These are phyloP conservation scores for Helotiales sp. DNA, from an alignment of 2,329 filamentous ascomycete genomes.

Conservation along the genomic window DNA sequence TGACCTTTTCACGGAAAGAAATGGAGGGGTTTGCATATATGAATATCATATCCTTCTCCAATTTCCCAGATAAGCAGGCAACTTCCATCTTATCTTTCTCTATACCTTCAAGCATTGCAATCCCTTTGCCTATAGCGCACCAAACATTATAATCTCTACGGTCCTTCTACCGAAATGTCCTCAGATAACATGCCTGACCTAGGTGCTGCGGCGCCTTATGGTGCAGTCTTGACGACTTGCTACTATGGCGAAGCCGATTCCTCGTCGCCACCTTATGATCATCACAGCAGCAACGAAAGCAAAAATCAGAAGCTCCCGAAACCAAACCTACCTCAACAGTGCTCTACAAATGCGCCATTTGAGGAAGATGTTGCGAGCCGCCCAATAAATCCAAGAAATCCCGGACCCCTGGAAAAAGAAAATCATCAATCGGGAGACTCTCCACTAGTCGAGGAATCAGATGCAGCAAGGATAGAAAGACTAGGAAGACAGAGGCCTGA, in stretches of 20 bases:
- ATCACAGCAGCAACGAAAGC: not conserved
- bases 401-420: slow-evolving; percentile 15
- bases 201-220: not conserved
- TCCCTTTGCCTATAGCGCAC: not conserved
- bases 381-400: slow-evolving; percentile 4
- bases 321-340: not conserved
- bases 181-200: not conserved
- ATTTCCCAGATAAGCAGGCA: not conserved
- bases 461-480: slow-evolving; percentile 46
- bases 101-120: not conserved
- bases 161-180: not conserved
- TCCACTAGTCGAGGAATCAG: slow-evolving; percentile 30
- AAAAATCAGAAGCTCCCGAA: not conserved
- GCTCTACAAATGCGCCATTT: not conserved
- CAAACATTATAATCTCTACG: not conserved
- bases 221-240: not conserved
- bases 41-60: not conserved
- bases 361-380: slow-evolving; percentile 5
- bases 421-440: slow-evolving; percentile 4
- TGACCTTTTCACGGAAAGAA: not conserved
- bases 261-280: not conserved
- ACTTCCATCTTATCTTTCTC: not conserved
- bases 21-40: not conserved
- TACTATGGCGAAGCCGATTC: not conserved
- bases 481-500: slow-evolving; percentile 58